Base-by-base conservation (phyloP, 2,329 filamentous ascomycete species). In the Phialophora tarda region DNA sequence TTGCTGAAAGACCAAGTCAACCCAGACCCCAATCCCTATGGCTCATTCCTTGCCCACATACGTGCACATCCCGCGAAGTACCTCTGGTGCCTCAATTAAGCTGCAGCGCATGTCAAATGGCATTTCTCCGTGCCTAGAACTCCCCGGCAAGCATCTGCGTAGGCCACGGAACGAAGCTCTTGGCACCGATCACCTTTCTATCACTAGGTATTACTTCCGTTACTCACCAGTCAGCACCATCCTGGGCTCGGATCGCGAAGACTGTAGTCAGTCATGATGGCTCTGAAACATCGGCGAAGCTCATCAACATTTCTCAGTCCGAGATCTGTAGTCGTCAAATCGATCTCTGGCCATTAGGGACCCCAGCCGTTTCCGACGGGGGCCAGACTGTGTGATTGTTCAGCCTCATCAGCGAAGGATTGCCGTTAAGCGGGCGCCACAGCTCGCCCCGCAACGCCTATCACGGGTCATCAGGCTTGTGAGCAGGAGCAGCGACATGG, bases 201-300 rank as follows among this genome's bases (percentile, higher is more conserved):
- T 44, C 14, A n/a, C 38, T n/a, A 44, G 38, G 41, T 48, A 59
- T 50, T 32, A 12, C 38, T 50, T 11, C 32, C 32, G 32, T 34
- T 34, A 34, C 10, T n/a, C 41, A 59, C 57, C 57, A 50, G 57
- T 59, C 57, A 59, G 57, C 57, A 59, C 38, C 47, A 59, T 30
- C 10, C 24, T 11, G 21, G 21, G 14, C 21, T 51, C 48, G 14
- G 17, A 32, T 23, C 17, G 26, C 41, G 23, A 41, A 23, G 30
- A 23, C 34, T 28, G 23, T 21, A 38, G 23, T 26, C 38, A n/a
- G 32, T 47, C 38, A 44, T n/a, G 14, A 44, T 44, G 38, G 38
- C 38, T 44, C 38, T n/a, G 38, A n/a, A n/a, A n/a, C n/a, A 44
- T 3, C 14, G 38, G 17, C 5, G 38, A 21, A 21, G 38, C 38